Evolutionary conservation across 208 protist genomes (phyloP).

Genomic region (Porcisia hertigi): DNA sequence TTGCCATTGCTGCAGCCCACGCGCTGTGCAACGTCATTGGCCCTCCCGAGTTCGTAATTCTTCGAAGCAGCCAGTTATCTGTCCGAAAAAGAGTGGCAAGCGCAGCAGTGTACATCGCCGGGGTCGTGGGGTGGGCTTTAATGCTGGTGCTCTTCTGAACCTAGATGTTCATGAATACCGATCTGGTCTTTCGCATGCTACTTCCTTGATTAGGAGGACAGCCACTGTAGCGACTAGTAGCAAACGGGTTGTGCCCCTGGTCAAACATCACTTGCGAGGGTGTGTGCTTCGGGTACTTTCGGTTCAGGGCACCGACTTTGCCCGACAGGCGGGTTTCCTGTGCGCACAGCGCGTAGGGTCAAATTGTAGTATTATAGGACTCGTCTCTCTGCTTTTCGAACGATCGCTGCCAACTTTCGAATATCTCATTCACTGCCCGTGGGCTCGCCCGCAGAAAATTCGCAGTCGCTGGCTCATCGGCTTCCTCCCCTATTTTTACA

Average conservation of each 20-base stretch:
- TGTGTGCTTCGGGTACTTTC: too few species aligned
- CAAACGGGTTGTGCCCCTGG: too few species aligned
- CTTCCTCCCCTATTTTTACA: background rate
- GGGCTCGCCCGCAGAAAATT: too few species aligned
- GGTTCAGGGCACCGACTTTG: too few species aligned
- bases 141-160: constrained; percentile 10
- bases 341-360: too few species aligned
- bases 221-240: background rate
- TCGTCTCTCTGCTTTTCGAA: background rate
- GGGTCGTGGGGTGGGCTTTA: constrained; percentile 20
- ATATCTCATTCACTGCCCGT: background rate
- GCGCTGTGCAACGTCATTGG: constrained; percentile 72
- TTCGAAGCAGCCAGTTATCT: background rate
- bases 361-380: background rate
- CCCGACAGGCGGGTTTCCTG: too few species aligned
- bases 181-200: background rate
- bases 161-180: background rate
- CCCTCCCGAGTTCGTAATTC: constrained; percentile 33
- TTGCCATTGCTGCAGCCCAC: constrained; percentile 47
- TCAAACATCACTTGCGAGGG: too few species aligned
- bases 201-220: too few species aligned
- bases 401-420: background rate
- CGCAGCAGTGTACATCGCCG: constrained; percentile 17
- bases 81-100: background rate
- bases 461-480: background rate